A percentile compares a stretch with the other conserved stretches of the same genome.
These are phyloP conservation scores for Fomitopsis serialis DNA, from an alignment of 768 basidiomycete genomes.

Conservation along the genomic window DNA sequence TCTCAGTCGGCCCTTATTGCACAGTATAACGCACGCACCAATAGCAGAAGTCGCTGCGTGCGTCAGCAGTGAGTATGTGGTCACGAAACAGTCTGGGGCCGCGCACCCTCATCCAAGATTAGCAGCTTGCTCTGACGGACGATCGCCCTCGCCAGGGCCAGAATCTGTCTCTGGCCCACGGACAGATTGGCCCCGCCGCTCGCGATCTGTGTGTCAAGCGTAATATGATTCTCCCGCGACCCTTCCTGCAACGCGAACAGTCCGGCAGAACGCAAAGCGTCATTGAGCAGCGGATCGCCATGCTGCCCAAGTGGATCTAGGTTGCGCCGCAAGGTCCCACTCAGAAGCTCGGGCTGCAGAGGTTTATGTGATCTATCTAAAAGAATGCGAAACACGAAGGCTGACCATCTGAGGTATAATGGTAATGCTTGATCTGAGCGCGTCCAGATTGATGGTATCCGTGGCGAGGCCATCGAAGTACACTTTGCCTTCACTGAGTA, in stretches of 20 bases:
- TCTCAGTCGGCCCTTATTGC: background rate
- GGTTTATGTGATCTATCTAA: background rate
- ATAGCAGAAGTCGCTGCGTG: slow-evolving; percentile 39
- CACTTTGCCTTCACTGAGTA: slow-evolving; percentile 41
- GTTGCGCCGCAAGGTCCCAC: slow-evolving; percentile 46
- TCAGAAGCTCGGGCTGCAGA: slow-evolving; percentile 42
- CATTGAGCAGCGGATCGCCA: slow-evolving; percentile 48
- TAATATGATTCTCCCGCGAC: slow-evolving; percentile 32
- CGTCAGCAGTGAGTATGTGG: background rate
- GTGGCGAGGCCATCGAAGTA: slow-evolving; percentile 48
- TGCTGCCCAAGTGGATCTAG: slow-evolving; percentile 54
- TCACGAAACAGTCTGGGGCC: background rate
- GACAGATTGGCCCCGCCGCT: slow-evolving; percentile 42
- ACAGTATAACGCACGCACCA: slow-evolving; percentile 18
- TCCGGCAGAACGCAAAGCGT: slow-evolving; percentile 43
- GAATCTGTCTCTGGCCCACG: slow-evolving; percentile 54
- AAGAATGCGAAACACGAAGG: slow-evolving; percentile 1
- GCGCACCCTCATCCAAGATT: slow-evolving; percentile 21
- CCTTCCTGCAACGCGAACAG: slow-evolving; percentile 37
- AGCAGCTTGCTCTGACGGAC: slow-evolving; percentile 50
- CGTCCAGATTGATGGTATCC: slow-evolving; percentile 44
- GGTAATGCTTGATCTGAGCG: slow-evolving; percentile 47
- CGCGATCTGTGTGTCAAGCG: slow-evolving; percentile 40
- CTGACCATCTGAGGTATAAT: slow-evolving; percentile 53
- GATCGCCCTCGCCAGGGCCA: slow-evolving; percentile 57